Evolutionary conservation across 495 filamentous ascomycete species (phyloP).

Genomic region (Talaromyces thailandensis): DNA sequence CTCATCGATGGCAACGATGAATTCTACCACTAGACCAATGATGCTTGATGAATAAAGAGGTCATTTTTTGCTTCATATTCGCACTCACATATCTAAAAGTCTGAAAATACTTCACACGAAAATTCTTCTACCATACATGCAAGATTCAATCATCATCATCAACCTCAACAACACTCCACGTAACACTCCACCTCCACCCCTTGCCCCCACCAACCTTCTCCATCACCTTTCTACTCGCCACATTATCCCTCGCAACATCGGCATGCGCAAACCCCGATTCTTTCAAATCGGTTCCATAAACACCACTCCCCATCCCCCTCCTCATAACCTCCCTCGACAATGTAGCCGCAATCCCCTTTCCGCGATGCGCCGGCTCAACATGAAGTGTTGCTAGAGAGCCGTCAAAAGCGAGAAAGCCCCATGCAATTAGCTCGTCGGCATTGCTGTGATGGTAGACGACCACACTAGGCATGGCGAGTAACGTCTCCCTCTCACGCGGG

Average conservation of each 20-base stretch:
- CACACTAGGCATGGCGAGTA: constrained; percentile 23
- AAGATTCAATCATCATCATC: background rate
- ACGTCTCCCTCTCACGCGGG: constrained; percentile 20
- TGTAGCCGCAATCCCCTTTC: constrained; percentile 29
- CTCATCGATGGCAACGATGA: constrained; percentile 52
- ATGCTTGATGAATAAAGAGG: constrained; percentile 20
- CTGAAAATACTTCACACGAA: background rate
- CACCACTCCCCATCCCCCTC: constrained; percentile 15
- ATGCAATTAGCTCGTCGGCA: constrained; percentile 23
- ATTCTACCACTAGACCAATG: constrained; percentile 54
- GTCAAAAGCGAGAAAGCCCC: constrained; percentile 37
- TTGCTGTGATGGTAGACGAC: constrained; percentile 18
- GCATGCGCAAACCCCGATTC: constrained; percentile 31
- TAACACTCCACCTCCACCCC: constrained; percentile 7
- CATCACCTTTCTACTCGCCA: constrained; percentile 41
- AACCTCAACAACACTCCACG: constrained; percentile 4
- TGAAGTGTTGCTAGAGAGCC: constrained; percentile 39
- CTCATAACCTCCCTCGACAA: constrained; percentile 29
- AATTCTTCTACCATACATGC: background rate
- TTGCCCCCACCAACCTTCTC: constrained; percentile 37
- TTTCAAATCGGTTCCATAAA: constrained; percentile 12
- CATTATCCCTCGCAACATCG: constrained; percentile 36
- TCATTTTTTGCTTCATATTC: background rate
- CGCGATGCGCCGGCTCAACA: constrained; percentile 39
- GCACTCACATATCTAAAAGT: background rate